Evolutionary conservation across 306 rosid genomes (phyloP), one percentile per base, ranked within the genome.

Genomic region (Lathyrus oleraceus): DNA sequence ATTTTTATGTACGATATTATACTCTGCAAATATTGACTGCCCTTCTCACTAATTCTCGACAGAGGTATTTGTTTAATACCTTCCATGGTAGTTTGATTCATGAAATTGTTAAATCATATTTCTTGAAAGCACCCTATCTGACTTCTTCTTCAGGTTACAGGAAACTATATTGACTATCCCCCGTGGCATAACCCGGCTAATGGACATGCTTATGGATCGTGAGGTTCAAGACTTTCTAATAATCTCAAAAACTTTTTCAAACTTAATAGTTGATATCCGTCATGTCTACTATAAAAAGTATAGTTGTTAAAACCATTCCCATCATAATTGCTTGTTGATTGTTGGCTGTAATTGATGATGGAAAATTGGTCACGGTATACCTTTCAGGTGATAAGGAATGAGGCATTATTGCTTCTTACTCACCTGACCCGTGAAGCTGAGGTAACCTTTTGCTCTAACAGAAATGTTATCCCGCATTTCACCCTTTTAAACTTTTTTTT

Each of bases 121-220:
- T 64, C 28, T 69, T 25, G 40, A 65, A 64, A 77, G 39, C 79
- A 30, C 61, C 30, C 70, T 70, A 76, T 70, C 73, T 77, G 88
- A 86, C 78, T 71, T 74, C 68, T 17, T 81, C 77, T 81, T 82
- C 76, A 90, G 98, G 86, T 87, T 92, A 80, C 96, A 92, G 93
- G 96, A 92, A 88, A 91, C 93, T 60, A 92, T 92, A 81, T 86
- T 92, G 81, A 85, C 96, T 38, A 86, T 86, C 70, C 98, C 98
- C 48, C 90, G 90, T 67, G 96, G 96, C 76, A 90, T 92, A 75
- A 92, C 98, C 69, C 87, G 91, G 73, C 77, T 90, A 36, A 92
- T 92, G 98, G 98, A 92, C 81, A 92, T 92, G 98, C 96, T 88
- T 71, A 90, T 90, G 96, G 98, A 90, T 78, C 96, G 96, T 13